Evolutionary conservation across 2,329 filamentous ascomycete species (phyloP).

Genomic region (Penicillium sp.): DNA sequence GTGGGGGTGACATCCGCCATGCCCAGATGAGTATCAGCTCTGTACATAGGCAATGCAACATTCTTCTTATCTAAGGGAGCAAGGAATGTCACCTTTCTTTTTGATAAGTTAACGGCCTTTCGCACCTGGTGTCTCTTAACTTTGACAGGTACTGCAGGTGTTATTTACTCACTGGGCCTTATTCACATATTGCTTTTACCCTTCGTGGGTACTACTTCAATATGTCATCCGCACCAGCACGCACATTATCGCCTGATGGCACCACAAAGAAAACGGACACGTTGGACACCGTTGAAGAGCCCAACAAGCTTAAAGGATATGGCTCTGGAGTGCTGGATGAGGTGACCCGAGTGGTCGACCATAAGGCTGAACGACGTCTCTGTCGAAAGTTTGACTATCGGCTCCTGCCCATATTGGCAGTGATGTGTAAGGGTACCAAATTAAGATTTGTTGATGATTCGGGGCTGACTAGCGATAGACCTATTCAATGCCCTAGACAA

Average conservation of each 20-base stretch:
- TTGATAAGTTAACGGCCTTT: conserved; percentile 9
- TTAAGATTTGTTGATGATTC: not conserved
- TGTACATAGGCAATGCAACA: conserved; percentile 19
- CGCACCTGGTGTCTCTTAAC: not conserved
- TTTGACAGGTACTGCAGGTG: not conserved
- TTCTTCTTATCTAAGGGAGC: conserved; percentile 18
- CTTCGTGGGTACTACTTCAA: not conserved
- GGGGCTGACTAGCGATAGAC: conserved; percentile 38
- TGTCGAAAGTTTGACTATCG: conserved; percentile 54
- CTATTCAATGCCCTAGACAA: conserved; percentile 56
- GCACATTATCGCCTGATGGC: conserved; percentile 15
- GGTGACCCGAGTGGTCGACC: conserved; percentile 41
- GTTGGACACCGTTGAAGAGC: conserved; percentile 16
- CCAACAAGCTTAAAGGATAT: conserved; percentile 21
- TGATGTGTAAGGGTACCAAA: conserved; percentile 50
- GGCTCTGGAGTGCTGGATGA: conserved; percentile 26
- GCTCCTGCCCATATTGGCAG: conserved; percentile 56
- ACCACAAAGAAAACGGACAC: conserved; percentile 16
- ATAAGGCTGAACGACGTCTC: conserved; percentile 49
- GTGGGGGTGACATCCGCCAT: conserved; percentile 20
- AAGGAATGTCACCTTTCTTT: conserved; percentile 15
- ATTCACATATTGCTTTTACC: not conserved
- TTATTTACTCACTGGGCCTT: not conserved
- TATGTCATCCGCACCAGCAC: conserved; percentile 7
- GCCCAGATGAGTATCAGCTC: not conserved